Evolutionary conservation across 768 basidiomycete species (phyloP).

Genomic region (Mrakia gelida): DNA sequence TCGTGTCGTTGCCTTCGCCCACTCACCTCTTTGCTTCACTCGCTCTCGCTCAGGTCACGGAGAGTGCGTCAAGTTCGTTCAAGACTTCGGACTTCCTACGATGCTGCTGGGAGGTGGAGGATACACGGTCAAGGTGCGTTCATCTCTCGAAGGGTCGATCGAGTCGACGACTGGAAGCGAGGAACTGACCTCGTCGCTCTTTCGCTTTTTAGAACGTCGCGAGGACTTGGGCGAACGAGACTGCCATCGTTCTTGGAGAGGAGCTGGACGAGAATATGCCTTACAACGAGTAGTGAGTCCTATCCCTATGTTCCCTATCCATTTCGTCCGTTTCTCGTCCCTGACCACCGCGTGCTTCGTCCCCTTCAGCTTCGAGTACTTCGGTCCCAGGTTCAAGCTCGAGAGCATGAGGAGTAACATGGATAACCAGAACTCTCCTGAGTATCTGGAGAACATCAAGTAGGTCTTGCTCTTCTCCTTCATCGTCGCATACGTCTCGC

Average conservation of each 20-base stretch:
- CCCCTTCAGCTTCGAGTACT: constrained; percentile 71
- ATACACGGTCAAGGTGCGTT: constrained; percentile 62
- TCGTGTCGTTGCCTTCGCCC: too few relatives aligned
- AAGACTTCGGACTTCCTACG: constrained; percentile 74
- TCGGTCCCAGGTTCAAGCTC: constrained; percentile 86
- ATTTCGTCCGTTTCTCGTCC: constrained; percentile 70
- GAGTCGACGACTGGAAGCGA: too few relatives aligned
- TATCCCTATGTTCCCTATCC: constrained; percentile 73
- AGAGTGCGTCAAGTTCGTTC: constrained; percentile 79
- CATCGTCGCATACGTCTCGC: too few relatives aligned
- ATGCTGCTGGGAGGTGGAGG: constrained; percentile 93
- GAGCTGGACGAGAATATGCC: constrained; percentile 53
- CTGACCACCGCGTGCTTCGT: background rate
- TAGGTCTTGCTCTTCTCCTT: constrained; percentile 42
- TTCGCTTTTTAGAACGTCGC: constrained; percentile 70
- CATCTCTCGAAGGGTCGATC: background rate
- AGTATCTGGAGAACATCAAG: constrained; percentile 76
- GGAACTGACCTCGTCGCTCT: background rate
- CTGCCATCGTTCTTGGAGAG: constrained; percentile 86
- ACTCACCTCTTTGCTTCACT: too few relatives aligned
- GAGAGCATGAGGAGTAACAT: constrained; percentile 85
- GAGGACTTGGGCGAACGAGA: constrained; percentile 92
- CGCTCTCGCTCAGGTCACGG: constrained; percentile 62
- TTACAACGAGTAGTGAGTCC: constrained; percentile 45
- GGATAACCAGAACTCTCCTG: constrained; percentile 82